Conservation (phyloP, 2,329 filamentous ascomycete species). For the Claviceps spartinae region DNA sequence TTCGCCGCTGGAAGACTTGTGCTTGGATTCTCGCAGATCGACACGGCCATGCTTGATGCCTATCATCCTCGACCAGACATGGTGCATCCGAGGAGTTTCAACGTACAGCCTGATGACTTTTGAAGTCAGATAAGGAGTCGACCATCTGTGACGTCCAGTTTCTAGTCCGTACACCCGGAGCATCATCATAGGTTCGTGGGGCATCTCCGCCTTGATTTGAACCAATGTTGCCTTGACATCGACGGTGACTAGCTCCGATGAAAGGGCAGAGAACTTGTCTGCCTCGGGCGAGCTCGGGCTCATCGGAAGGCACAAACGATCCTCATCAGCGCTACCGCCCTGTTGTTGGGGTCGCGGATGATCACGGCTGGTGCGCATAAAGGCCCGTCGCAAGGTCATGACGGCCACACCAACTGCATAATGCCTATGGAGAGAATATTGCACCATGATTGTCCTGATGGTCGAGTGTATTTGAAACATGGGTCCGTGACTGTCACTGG, state of each 20-base stretch:
- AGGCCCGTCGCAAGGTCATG: conserved; percentile 60
- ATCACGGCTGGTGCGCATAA: conserved; percentile 39
- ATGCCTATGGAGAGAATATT: conserved; percentile 89
- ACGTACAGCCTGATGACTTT: conserved; percentile 76
- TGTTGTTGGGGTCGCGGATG: conserved; percentile 19
- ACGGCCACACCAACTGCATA: conserved; percentile 77
- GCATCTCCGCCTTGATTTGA: conserved; percentile 81
- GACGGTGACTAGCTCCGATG: conserved; percentile 59
- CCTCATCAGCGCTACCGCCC: conserved; percentile 12
- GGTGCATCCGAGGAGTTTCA: conserved; percentile 68
- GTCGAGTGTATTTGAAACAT: conserved; percentile 78
- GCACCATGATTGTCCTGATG: conserved; percentile 63
- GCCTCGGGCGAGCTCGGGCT: conserved; percentile 15
- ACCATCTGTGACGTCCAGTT: conserved; percentile 75
- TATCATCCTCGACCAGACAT: conserved; percentile 74
- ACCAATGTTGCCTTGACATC: conserved; percentile 72
- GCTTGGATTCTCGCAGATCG: conserved; percentile 65
- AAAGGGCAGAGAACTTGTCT: conserved; percentile 19
- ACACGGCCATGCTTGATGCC: conserved; percentile 71
- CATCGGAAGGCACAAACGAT: conserved; percentile 21
- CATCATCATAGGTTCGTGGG: conserved; percentile 82
- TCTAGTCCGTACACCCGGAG: conserved; percentile 75
- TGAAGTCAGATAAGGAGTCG: conserved; percentile 64
- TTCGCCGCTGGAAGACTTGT: conserved; percentile 46
- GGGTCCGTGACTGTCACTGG: conserved; percentile 75